These are phyloP conservation scores for Sisymbrium altissimum DNA, from an alignment of 345 rosid genomes.

Conservation along the genomic window DNA sequence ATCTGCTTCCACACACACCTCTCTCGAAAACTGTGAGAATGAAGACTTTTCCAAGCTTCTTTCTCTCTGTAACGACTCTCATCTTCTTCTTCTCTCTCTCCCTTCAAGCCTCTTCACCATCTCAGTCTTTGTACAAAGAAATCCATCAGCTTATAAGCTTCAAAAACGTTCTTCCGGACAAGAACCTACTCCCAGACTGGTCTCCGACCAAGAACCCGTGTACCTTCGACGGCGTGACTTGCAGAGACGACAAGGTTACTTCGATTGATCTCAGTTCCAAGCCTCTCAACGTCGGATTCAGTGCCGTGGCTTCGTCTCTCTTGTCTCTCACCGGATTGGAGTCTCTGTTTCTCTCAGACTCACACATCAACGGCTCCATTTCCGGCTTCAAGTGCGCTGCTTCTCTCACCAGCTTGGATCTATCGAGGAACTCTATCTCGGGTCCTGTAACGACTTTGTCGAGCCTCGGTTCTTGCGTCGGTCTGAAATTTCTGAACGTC, in stretches of 20 bases:
- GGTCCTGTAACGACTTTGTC: constrained; percentile 56
- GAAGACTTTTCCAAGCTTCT: constrained; percentile 29
- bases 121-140: constrained; percentile 39
- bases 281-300: constrained; percentile 53
- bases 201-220: constrained; percentile 58
- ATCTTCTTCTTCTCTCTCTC: constrained; percentile 27
- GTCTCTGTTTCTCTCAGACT: constrained; percentile 43
- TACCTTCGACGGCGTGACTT: constrained; percentile 58
- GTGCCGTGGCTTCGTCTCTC: constrained; percentile 49
- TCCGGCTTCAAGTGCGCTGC: constrained; percentile 68
- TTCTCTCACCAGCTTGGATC: constrained; percentile 60
- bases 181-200: constrained; percentile 56
- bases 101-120: constrained; percentile 28
- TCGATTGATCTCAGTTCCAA: constrained; percentile 52
- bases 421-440: constrained; percentile 57
- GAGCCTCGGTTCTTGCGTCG: constrained; percentile 49
- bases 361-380: constrained; percentile 62
- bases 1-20: background rate
- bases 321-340: constrained; percentile 54
- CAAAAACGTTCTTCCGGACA: constrained; percentile 49
- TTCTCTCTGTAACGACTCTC: constrained; percentile 23
- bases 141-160: constrained; percentile 59
- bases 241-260: constrained; percentile 54
- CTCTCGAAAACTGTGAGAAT: background rate
- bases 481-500: constrained; percentile 52